These are phyloP conservation scores for Gomphus sp. DNA, from an alignment of 1,284 basidiomycete genomes.

Conservation along the genomic window DNA sequence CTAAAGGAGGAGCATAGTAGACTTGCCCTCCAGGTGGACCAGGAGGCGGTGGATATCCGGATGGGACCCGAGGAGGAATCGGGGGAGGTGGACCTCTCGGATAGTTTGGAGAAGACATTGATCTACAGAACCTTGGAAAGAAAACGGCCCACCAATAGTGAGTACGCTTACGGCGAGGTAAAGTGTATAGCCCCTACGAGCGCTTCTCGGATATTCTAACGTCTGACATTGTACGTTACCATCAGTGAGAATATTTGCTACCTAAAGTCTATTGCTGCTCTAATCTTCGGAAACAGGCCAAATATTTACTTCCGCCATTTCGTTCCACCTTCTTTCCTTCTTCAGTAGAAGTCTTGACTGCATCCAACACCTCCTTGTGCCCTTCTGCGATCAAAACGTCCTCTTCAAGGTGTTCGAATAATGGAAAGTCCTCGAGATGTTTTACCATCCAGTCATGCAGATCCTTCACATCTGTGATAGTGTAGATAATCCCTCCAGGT, in stretches of 20 bases:
- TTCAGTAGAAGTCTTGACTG: constrained; percentile 82
- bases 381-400: constrained; percentile 65
- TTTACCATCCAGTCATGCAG: constrained; percentile 93
- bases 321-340: constrained; percentile 96
- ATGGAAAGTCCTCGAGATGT: constrained; percentile 79
- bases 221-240: no score
- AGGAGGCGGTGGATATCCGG: not conserved
- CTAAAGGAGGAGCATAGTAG: constrained; percentile 21
- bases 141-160: not conserved
- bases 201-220: not conserved
- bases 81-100: constrained; percentile 14
- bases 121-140: not conserved
- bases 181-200: not conserved
- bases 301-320: constrained; percentile 85
- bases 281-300: constrained; percentile 67
- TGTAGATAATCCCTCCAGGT: constrained; percentile 92
- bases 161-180: not conserved
- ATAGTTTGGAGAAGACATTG: constrained; percentile 11
- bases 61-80: not conserved
- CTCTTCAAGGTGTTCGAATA: constrained; percentile 78
- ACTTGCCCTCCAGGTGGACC: not conserved
- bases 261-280: not conserved
- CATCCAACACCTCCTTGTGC: constrained; percentile 67
- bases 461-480: constrained; percentile 95
- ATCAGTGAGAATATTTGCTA: no score